Base-by-base conservation (phyloP, 371 early-diverging fungal species). In the Lichtheimia corymbifera region DNA sequence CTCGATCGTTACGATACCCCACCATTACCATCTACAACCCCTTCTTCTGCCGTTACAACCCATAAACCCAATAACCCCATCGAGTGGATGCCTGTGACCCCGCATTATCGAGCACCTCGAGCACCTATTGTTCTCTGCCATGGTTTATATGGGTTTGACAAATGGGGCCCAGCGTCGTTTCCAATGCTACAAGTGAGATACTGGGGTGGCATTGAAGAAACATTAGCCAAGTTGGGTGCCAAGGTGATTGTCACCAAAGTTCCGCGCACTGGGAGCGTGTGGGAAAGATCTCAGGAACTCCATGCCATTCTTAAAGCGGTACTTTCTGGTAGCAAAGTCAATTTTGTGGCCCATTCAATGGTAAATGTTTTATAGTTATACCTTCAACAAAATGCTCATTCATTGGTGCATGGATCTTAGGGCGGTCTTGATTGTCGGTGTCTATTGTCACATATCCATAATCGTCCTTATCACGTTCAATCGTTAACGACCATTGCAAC, bases 341-440 rank as follows among this genome's bases (percentile, higher is more conserved):
- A 96, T 70, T 87, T 96, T 55, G 67, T 95, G 6, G 94, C 91
- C 4, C 94, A 96, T 68, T 93, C 93, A 14, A 95, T 94, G 95
- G 89, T 88, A 81, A 55, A 18, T 22, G 49, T 45, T n/a, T 27
- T 57, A 17, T 42, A 11, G 28, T 18, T 53, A 40, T 53, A 40
- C 28, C 12, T 50, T 12, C 22, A 20, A 50, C 6, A 25, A 24
- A 27, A 4, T 35, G 18, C n/a, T 18, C 22, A 40, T 35, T n/a
- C 0, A n/a, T 18, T 5, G 40, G 28, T n/a, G 20, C 6, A 17
- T 15, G 6, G 27, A 28, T 53, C n/a, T n/a, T 25, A 83, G 86
- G 95, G 94, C 35, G 97, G 97, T 14, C 83, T 95, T 28, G 95
- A 96, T 69, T 88, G 90, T 42, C 85, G 95, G 53, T 94, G 91